Evolutionary conservation across 129 eudicot species (phyloP).

Genomic region (Flaveria trinervia): DNA sequence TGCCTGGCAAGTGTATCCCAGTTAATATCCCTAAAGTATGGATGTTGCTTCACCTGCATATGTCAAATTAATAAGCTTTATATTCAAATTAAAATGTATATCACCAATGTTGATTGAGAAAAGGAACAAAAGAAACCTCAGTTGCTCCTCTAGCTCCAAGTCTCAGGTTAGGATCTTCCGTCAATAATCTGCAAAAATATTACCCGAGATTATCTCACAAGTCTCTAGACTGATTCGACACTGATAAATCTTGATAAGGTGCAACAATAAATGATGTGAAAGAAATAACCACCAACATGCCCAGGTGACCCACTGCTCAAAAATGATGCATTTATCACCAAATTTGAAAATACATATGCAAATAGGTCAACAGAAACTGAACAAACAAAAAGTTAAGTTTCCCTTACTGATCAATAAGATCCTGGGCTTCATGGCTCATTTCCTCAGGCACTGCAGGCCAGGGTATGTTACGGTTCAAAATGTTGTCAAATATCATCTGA

Average conservation of each 20-base stretch:
- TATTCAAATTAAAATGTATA: constrained; percentile 5
- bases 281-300: not conserved
- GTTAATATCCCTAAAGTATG: constrained; percentile 87
- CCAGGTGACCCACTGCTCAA: not conserved
- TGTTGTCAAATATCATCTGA: constrained; percentile 91
- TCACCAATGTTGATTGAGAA: not conserved
- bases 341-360: constrained; percentile 4
- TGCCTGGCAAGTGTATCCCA: constrained; percentile 99
- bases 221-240: not conserved
- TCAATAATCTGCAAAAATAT: constrained; percentile 58
- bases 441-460: constrained; percentile 96
- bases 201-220: not conserved
- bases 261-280: not conserved
- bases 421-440: constrained; percentile 83
- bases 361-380: not conserved
- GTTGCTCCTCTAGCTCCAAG: constrained; percentile 97
- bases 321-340: not conserved
- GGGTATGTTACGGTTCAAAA: constrained; percentile 91
- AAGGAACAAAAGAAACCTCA: constrained; percentile 53
- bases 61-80: constrained; percentile 8
- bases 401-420: constrained; percentile 84
- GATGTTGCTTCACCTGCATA: constrained; percentile 89
- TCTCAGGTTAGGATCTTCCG: constrained; percentile 94
- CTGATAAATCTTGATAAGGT: not conserved
- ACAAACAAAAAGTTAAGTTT: constrained; percentile 5